A percentile compares a stretch with the other conserved stretches of the same genome.
These are phyloP conservation scores for Leptographium radiaticola DNA, from an alignment of 2,329 filamentous ascomycete genomes.

Conservation along the genomic window DNA sequence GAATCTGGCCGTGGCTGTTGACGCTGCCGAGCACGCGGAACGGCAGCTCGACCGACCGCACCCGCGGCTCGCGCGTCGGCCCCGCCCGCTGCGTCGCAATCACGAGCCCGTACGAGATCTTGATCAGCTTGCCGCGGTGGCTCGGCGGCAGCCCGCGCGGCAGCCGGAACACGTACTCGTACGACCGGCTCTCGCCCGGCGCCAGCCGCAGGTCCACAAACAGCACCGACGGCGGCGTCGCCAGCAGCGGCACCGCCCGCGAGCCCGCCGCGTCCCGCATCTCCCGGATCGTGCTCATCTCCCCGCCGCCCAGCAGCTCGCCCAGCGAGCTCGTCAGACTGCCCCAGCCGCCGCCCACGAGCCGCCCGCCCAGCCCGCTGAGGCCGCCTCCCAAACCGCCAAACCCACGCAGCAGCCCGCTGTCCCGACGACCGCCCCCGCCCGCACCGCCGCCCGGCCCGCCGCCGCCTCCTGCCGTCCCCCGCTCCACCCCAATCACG, in stretches of 20 bases:
- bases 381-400: constrained; percentile 79
- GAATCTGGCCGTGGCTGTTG: constrained; percentile 72
- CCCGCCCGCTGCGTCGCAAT: constrained; percentile 84
- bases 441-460: neutral
- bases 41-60: constrained; percentile 83
- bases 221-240: constrained; percentile 85
- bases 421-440: constrained; percentile 48
- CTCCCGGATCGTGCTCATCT: constrained; percentile 87
- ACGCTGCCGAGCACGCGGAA: constrained; percentile 91
- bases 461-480: neutral
- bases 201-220: constrained; percentile 85
- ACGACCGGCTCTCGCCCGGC: constrained; percentile 79
- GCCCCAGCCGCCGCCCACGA: constrained; percentile 64
- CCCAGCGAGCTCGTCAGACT: constrained; percentile 78
- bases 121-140: constrained; percentile 84
- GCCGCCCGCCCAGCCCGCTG: constrained; percentile 67
- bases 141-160: constrained; percentile 83
- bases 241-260: constrained; percentile 80
- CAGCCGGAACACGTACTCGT: constrained; percentile 73
- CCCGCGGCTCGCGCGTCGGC: constrained; percentile 63
- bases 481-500: constrained; percentile 65
- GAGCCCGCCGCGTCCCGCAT: constrained; percentile 82
- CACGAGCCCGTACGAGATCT: constrained; percentile 80
- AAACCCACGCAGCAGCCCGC: constrained; percentile 68
- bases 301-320: constrained; percentile 71